A percentile compares a stretch with the other conserved stretches of the same genome.
phyloP scores from a whole-genome alignment of 31 red algal species.

The Odonthalia washingtoniensis region DNA sequence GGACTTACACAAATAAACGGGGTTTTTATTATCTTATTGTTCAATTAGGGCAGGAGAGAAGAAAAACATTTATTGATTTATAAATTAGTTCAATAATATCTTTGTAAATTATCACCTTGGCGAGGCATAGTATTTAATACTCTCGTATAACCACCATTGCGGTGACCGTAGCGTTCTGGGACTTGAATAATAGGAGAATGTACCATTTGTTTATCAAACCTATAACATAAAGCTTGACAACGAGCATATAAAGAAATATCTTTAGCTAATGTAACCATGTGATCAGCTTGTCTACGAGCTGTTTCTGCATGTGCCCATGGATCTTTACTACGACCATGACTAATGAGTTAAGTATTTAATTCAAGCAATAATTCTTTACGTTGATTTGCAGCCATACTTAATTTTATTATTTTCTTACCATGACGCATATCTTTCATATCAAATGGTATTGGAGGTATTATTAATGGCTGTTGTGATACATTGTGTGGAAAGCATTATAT shows the following conservation, averaged over 20 bases:
- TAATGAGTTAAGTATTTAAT: constrained; percentile 95
- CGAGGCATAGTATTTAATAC: constrained; percentile 90
- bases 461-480: too few species aligned
- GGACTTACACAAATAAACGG: too few species aligned
- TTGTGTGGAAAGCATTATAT: too few species aligned
- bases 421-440: constrained; percentile 89
- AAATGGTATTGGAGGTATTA: too few species aligned
- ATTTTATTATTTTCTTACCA: constrained; percentile 82
- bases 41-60: too few species aligned
- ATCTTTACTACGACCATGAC: constrained; percentile 95
- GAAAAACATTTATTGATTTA: too few species aligned
- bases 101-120: constrained; percentile 97
- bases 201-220: constrained; percentile 97
- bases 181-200: constrained; percentile 93
- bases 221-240: constrained; percentile 93
- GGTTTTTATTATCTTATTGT: too few species aligned
- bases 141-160: constrained; percentile 95
- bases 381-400: constrained; percentile 97
- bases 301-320: constrained; percentile 84
- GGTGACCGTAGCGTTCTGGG: constrained; percentile 91
- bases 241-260: constrained; percentile 86
- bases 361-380: constrained; percentile 95
- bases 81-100: constrained; percentile 96
- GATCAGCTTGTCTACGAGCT: constrained; percentile 85
- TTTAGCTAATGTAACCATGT: constrained; percentile 95